These are phyloP conservation scores for Euphorbia peplus DNA, from an alignment of 345 rosid species.

Conservation along the genomic window DNA sequence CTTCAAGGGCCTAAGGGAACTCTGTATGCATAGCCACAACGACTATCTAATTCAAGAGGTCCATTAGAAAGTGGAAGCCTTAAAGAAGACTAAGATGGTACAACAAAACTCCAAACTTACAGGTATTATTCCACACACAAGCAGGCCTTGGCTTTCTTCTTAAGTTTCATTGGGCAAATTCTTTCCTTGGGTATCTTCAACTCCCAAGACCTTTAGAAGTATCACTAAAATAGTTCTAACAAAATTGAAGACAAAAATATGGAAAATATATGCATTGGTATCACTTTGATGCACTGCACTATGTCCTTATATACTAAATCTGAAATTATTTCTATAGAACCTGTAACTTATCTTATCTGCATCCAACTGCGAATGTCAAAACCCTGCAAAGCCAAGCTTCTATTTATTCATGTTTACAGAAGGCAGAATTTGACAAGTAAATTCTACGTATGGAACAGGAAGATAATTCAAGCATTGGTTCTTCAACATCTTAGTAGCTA, in stretches of 20 bases:
- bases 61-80: background rate
- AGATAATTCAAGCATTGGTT: background rate
- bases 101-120: background rate
- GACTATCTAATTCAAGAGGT: background rate
- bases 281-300: too few species aligned
- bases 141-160: conserved; percentile 7
- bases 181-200: background rate
- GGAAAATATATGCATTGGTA: background rate
- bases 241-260: background rate
- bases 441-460: background rate
- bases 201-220: background rate
- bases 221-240: background rate
- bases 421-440: background rate
- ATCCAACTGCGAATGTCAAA: background rate
- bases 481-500: background rate
- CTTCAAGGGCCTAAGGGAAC: background rate
- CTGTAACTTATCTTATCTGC: background rate
- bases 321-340: background rate
- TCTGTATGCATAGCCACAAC: background rate
- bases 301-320: too few species aligned
- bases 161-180: background rate
- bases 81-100: background rate
- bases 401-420: background rate
- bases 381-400: background rate
- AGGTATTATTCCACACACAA: background rate